Evolutionary conservation across 208 protist species (phyloP).

Genomic region (Trypanosoma congolense): DNA sequence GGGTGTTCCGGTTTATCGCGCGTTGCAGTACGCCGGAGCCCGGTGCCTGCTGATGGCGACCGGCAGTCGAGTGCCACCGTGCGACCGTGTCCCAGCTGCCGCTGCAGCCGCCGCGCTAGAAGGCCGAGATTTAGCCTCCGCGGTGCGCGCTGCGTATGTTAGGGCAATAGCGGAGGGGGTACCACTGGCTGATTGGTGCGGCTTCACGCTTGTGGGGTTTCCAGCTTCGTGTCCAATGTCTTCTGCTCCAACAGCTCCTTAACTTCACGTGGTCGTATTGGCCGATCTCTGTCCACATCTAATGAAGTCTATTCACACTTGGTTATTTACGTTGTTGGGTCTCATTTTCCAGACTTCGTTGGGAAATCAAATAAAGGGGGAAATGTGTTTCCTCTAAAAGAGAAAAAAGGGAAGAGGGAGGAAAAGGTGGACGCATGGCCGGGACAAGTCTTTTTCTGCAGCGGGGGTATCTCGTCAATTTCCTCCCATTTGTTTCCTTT

Average conservation of each 20-base stretch:
- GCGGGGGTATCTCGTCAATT: too few species aligned
- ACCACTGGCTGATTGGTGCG: slow-evolving; percentile 29
- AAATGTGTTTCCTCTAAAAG: background rate
- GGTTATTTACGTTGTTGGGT: too few species aligned
- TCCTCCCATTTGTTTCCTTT: too few species aligned
- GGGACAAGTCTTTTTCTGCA: too few species aligned
- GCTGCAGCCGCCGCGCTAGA: slow-evolving; percentile 10
- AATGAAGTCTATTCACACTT: too few species aligned
- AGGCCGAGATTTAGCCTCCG: slow-evolving; percentile 9
- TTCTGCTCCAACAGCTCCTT: too few species aligned
- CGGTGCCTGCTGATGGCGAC: slow-evolving; percentile 35
- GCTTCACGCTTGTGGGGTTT: slow-evolving; percentile 27
- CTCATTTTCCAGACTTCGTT: background rate
- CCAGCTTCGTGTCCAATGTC: slow-evolving; percentile 18
- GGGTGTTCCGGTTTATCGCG: slow-evolving; percentile 49
- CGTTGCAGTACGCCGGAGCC: slow-evolving; percentile 55
- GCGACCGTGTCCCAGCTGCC: slow-evolving; percentile 10
- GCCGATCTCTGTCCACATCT: too few species aligned
- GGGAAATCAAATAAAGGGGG: background rate
- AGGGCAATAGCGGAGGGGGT: slow-evolving; percentile 13
- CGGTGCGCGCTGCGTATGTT: slow-evolving; percentile 12
- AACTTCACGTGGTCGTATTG: too few species aligned
- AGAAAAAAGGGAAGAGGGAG: slow-evolving; percentile 3
- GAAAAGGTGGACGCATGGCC: background rate
- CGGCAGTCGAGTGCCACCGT: slow-evolving; percentile 21